Base-by-base conservation (phyloP, 129 eudicot species). In the carrot (Daucus carota) region DNA sequence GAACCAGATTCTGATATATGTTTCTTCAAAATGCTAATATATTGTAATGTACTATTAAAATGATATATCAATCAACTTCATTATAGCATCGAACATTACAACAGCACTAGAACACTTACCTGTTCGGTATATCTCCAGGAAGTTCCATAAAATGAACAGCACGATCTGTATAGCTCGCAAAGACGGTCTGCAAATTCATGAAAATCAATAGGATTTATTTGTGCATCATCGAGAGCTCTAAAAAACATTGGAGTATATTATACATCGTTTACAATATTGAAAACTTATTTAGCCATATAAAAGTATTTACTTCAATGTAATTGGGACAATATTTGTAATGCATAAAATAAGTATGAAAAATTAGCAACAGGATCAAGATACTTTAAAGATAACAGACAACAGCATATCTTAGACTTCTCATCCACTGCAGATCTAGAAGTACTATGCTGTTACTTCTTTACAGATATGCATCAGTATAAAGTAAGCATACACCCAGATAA, bases 101-200 rank as follows among this genome's bases (percentile, higher is more conserved):
- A 20, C 2, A 70, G 3, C 11, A 40, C 29, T 6, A 52, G 44
- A 73, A 48, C 45, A 77, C 90, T 85, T 86, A 81, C 98, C 98
- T 93, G 84, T 87, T 93, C 50, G 86, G 91, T 76, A 90, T 84
- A 80, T 93, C 98, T 87, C 98, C 98, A 52, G 98, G 98, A 81
- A 93, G 98, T 86, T 93, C 98, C 98, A 93, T 93, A 85, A 93
- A 93, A 83, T 84, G 98, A 82, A 93, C 93, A 28, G 93, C 83
- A 72, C 97, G 92, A 17, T 93, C 98, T 17, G 78, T 83, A 77
- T 93, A 93, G 78, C 96, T 89, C 32, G 90, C 90, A 86, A 93
- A 93, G 79, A 90, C 83, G 36, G 90, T 79, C 98, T 93, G 77
- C 73, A 73, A 79, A 57, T 57, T 57, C 40, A 54, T 20, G 79